Evolutionary conservation across 371 early-diverging fungal genomes (phyloP).

Genomic region (Mortierella sp.): DNA sequence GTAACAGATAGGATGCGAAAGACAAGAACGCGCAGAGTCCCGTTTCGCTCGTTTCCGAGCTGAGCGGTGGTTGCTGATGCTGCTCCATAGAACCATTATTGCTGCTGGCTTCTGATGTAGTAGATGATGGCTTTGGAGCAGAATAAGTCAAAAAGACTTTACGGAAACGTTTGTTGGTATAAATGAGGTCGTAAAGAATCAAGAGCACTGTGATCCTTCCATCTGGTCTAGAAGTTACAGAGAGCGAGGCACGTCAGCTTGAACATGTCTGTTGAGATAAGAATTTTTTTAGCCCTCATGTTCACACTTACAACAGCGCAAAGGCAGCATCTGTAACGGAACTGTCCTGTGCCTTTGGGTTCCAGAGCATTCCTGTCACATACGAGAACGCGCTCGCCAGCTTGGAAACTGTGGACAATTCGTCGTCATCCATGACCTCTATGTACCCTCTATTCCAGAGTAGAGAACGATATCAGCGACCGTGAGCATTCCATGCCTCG

Average conservation of each 20-base stretch:
- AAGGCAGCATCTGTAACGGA: conserved; percentile 53
- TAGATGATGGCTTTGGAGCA: conserved; percentile 6
- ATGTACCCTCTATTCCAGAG: conserved; percentile 52
- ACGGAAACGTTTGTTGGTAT: conserved; percentile 51
- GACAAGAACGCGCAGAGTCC: conserved; percentile 56
- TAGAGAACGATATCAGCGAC: not conserved
- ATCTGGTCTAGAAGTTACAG: conserved; percentile 53
- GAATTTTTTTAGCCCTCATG: not conserved
- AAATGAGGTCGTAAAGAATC: conserved; percentile 60
- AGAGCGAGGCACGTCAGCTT: not conserved
- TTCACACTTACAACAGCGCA: conserved; percentile 54
- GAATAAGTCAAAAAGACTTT: conserved; percentile 29
- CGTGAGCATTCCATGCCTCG: no score
- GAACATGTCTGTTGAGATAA: not conserved
- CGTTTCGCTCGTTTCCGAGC: conserved; percentile 27
- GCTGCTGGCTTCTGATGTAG: conserved; percentile 11
- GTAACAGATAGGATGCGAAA: conserved; percentile 61
- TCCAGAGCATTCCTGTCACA: conserved; percentile 61
- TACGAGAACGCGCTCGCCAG: conserved; percentile 58
- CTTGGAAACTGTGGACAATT: conserved; percentile 52
- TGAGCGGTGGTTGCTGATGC: not conserved
- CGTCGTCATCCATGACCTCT: conserved; percentile 61
- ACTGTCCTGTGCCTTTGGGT: conserved; percentile 36
- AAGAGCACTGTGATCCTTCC: conserved; percentile 58
- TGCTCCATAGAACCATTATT: not conserved